Evolutionary conservation across 805 yeast genomes (phyloP).

Genomic region (Candida argentea): DNA sequence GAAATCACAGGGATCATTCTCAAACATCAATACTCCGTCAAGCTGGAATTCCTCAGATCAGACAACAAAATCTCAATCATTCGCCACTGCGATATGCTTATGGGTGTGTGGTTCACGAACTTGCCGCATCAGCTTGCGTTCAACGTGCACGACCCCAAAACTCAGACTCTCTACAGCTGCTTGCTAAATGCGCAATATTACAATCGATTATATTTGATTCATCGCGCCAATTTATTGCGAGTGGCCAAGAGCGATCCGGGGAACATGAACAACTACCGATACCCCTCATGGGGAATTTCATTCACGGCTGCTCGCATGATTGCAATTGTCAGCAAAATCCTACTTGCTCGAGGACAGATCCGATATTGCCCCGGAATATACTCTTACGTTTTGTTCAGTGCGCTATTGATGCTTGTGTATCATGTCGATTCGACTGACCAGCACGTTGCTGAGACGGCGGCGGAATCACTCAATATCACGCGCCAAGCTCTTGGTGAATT

Average conservation of each 20-base stretch:
- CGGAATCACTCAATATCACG: slow-evolving; percentile 30
- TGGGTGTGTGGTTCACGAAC: slow-evolving; percentile 68
- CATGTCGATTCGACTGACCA: slow-evolving; percentile 42
- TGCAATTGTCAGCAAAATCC: slow-evolving; percentile 48
- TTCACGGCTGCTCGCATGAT: slow-evolving; percentile 77
- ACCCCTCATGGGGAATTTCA: slow-evolving; percentile 74
- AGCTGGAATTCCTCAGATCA: slow-evolving; percentile 46
- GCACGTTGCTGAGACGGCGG: slow-evolving; percentile 31
- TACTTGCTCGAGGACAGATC: slow-evolving; percentile 40
- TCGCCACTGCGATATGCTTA: slow-evolving; percentile 63
- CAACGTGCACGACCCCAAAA: slow-evolving; percentile 42
- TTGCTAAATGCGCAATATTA: slow-evolving; percentile 61
- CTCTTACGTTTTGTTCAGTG: slow-evolving; percentile 50
- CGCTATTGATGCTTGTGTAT: slow-evolving; percentile 62
- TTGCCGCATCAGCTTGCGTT: slow-evolving; percentile 56
- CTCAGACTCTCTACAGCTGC: slow-evolving; percentile 49
- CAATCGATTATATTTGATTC: slow-evolving; percentile 60
- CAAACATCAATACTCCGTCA: slow-evolving; percentile 61
- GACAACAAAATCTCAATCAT: slow-evolving; percentile 34
- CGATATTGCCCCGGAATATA: slow-evolving; percentile 47
- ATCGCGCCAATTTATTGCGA: slow-evolving; percentile 54
- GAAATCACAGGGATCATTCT: slow-evolving; percentile 64
- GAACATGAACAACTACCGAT: slow-evolving; percentile 34
- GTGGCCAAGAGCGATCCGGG: slow-evolving; percentile 34
- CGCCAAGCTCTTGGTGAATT: slow-evolving; percentile 28